Evolutionary conservation across 352 stramenopile genomes (phyloP), one percentile per base, ranked within the genome.

Genomic region (Phytophthora aleatoria): DNA sequence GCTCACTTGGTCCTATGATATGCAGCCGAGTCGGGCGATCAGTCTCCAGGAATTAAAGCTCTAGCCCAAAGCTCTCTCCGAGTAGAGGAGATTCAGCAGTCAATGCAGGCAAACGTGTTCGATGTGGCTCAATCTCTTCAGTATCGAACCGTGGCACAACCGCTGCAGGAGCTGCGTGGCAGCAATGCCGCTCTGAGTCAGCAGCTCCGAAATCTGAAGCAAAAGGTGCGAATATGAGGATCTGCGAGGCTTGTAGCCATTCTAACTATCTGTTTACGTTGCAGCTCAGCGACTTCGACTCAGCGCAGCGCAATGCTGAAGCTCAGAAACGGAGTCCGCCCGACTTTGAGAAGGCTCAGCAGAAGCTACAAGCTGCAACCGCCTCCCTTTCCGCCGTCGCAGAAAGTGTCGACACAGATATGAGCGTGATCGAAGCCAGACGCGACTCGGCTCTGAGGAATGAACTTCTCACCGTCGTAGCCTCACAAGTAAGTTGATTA

Each of bases 231-330:
- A 63, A 7, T 42, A 3, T 28, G 28, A 30, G 26, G 26, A 8
- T 26, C 44, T 50, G 20, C 10, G 12, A 28, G 8, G 9, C n/a
- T 6, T 48, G 11, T 64, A 50, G 26, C 24, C 12, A 27, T 50
- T 48, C 20, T 58, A 31, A 45, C 44, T 42, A 20, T 7, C 9
- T 20, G 15, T 50, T 6, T 4, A 33, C 20, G n/a, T n/a, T 42
- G 39, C 53, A 93, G 81, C 66, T 91, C 33, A 76, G 77, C n/a
- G 82, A 92, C 43, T 87, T 90, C 49, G 81, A 92, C 50, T 87
- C 80, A 16, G 74, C 86, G n/a, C 80, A 84, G 9, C 84, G 84
- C 13, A 83, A 79, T 27, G 74, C 79, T 31, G 83, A 92, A 53
- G 64, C 61, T 11, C 77, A 92, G 57, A 89, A 82, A 63, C 76